phyloP scores from a whole-genome alignment of 2,329 filamentous ascomycete genomes.

The Helotiales sp. region DNA sequence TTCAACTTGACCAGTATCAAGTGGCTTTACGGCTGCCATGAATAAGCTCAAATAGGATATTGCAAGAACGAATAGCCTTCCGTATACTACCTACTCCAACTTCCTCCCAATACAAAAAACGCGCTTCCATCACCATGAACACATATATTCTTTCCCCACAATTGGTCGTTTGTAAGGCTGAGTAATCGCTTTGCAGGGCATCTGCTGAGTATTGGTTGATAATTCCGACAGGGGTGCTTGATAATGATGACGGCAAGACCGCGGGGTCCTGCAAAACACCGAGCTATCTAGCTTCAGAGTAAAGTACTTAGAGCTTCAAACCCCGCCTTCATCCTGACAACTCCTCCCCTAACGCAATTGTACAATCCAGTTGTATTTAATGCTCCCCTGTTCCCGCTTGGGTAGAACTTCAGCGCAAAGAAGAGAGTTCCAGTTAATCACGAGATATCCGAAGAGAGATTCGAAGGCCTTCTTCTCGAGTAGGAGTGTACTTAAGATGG shows the following conservation, averaged over 20 bases:
- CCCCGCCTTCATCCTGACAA: neutral
- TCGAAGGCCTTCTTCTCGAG: slow-evolving; percentile 10
- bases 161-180: slow-evolving; percentile 15
- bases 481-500: slow-evolving; percentile 36
- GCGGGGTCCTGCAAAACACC: neutral
- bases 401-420: neutral
- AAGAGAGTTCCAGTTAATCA: too few relatives aligned
- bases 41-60: neutral
- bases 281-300: too few relatives aligned
- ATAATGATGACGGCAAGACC: slow-evolving; percentile 30
- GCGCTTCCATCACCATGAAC: neutral
- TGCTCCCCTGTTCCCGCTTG: slow-evolving; percentile 14
- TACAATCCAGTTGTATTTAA: slow-evolving; percentile 30
- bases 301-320: neutral
- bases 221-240: slow-evolving; percentile 21
- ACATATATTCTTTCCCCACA: neutral
- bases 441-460: neutral
- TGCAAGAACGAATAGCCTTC: neutral
- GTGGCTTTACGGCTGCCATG: neutral
- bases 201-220: neutral
- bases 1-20: neutral
- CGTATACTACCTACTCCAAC: neutral
- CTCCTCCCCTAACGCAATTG: too few relatives aligned
- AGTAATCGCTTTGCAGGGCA: slow-evolving; percentile 18
- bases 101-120: neutral